A percentile compares a stretch with the other conserved stretches of the same genome.
phyloP scores from a whole-genome alignment of 371 early-diverging fungal species.

The Apophysomyces variabilis region DNA sequence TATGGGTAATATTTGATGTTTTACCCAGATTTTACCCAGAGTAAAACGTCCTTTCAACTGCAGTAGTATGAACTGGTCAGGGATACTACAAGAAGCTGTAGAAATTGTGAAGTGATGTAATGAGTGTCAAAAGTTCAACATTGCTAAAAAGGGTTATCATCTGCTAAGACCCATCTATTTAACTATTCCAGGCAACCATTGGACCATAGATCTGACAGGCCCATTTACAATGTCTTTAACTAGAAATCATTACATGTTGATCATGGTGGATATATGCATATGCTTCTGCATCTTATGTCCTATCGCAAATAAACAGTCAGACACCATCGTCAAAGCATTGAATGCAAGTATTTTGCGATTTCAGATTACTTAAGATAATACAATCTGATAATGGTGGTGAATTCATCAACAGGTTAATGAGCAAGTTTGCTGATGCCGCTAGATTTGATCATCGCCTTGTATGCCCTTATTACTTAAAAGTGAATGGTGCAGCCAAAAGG shows the following conservation, averaged over 20 bases:
- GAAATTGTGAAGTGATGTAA: too few species aligned
- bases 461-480: constrained; percentile 11
- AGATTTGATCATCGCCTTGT: constrained; percentile 9
- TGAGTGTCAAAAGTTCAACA: too few species aligned
- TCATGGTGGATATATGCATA: constrained; percentile 28
- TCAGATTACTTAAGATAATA: constrained; percentile 24
- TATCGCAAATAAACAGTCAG: constrained; percentile 24
- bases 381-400: constrained; percentile 38
- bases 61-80: too few species aligned
- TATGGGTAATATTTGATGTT: too few species aligned
- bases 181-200: too few species aligned
- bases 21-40: too few species aligned
- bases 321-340: constrained; percentile 24
- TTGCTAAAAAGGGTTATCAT: too few species aligned
- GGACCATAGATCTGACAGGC: too few species aligned
- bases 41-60: too few species aligned
- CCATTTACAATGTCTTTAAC: too few species aligned
- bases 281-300: constrained; percentile 27
- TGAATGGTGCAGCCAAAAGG: constrained; percentile 21
- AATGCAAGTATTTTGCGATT: constrained; percentile 28
- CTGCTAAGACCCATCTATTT: too few species aligned
- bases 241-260: constrained; percentile 15
- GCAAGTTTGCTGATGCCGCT: background rate
- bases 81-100: too few species aligned
- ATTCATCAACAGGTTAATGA: constrained; percentile 20